phyloP scores from a whole-genome alignment of 2,329 filamentous ascomycete genomes.

The Neurospora sp. region DNA sequence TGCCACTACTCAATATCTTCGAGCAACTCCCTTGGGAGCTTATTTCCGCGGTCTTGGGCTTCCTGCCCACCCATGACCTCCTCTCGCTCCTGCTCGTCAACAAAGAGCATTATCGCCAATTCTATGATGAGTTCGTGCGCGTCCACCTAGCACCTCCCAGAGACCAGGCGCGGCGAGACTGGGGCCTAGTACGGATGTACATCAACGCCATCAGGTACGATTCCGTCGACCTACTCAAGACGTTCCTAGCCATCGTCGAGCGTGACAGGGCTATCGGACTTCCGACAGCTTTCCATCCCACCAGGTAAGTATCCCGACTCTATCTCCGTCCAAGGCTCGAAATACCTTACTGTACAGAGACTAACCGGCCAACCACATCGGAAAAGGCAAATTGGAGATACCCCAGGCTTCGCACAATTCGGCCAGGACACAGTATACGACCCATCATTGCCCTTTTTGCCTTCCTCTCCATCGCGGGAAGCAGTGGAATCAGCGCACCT shows the following conservation, averaged over 20 bases:
- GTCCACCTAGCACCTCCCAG: not conserved
- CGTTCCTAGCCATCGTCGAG: not conserved
- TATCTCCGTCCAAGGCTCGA: no score
- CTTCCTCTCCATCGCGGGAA: no score
- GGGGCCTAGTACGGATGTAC: not conserved
- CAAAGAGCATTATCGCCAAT: not conserved
- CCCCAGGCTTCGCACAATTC: no score
- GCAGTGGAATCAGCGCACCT: no score
- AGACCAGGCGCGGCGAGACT: not conserved
- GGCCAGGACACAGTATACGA: no score
- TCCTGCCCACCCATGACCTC: not conserved
- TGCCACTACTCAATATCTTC: not conserved
- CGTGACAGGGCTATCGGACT: not conserved
- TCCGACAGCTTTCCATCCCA: not conserved
- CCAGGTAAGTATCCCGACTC: not conserved
- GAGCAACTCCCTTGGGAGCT: not conserved
- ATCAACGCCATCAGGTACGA: not conserved
- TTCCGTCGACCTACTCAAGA: not conserved
- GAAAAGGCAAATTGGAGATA: not conserved
- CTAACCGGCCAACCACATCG: not conserved
- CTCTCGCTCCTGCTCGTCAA: not conserved
- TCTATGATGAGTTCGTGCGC: not conserved
- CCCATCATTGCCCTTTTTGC: no score
- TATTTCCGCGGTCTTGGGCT: not conserved
- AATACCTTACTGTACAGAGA: no score